A percentile compares a stretch with the other conserved stretches of the same genome.
Conservation (phyloP, 1,139 yeast species). For the Zygosaccharomyces sapae region DNA sequence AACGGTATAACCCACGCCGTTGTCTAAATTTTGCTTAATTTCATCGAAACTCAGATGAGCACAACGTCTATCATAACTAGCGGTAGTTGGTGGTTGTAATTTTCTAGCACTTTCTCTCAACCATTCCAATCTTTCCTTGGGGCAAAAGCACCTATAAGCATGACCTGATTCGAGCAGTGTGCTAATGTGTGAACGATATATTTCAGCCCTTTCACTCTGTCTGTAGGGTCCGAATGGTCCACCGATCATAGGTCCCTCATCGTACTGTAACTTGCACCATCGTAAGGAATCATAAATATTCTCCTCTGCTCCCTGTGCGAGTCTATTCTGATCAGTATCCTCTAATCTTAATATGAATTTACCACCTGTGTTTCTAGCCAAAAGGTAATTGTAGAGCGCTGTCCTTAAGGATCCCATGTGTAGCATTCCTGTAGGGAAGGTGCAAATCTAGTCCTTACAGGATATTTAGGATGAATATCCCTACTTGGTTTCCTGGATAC, state of each 20-base stretch:
- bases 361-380: constrained; percentile 79
- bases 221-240: constrained; percentile 73
- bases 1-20: constrained; percentile 44
- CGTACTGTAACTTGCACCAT: constrained; percentile 75
- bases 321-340: constrained; percentile 82
- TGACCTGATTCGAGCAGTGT: constrained; percentile 55
- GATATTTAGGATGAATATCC: constrained; percentile 46
- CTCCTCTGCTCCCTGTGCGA: constrained; percentile 76
- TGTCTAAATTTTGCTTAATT: constrained; percentile 36
- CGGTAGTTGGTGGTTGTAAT: constrained; percentile 84
- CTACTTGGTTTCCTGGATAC: constrained; percentile 23
- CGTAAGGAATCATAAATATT: constrained; percentile 68
- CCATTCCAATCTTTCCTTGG: constrained; percentile 67
- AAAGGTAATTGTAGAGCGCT: constrained; percentile 79
- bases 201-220: constrained; percentile 71
- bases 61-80: constrained; percentile 86
- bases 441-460: constrained; percentile 90
- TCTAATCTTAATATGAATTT: constrained; percentile 77
- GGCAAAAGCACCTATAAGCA: constrained; percentile 85
- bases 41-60: constrained; percentile 43
- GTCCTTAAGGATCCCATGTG: constrained; percentile 93
- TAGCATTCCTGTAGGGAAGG: constrained; percentile 96
- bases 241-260: constrained; percentile 65
- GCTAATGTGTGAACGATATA: constrained; percentile 58
- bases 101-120: constrained; percentile 69